Base-by-base conservation (phyloP, 352 stramenopile genomes). In the Phytophthora vignae region DNA sequence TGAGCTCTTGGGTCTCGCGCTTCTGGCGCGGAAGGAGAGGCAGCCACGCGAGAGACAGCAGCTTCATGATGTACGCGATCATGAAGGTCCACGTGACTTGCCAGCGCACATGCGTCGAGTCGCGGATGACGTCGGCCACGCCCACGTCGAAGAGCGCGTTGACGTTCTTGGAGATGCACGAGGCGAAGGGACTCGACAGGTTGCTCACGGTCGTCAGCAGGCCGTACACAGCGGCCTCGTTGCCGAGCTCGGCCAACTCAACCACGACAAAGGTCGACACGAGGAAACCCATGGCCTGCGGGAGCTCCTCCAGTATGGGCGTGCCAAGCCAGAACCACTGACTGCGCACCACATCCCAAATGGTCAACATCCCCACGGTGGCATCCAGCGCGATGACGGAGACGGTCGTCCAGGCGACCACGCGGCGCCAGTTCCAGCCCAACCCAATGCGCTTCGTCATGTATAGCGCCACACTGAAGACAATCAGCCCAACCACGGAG, bases 291-390 rank as follows among this genome's bases (percentile, higher is more conserved):
- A 88, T 67, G 19, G 71, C 79, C 42, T 82, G 63, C 8, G 84
- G 85, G 19, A 92, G 69, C 49, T 88, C 58, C 46, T 83, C 71
- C 2, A 85, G 54, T 8, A 91, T 73, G 0, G 83, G 81, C 11
- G 82, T 74, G 19, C 82, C 83, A 19, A 93, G 55, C 76, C 82
- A 93, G 67, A 93, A 90, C 68, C 72, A 90, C 57, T 88, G 85
- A 59, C 75, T 90, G 9, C 85, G 80, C 55, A 85, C 15, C 14
- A 91, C 73, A 57, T 89, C 67, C 74, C 76, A 93, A 55, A 76
- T 76, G 1, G 77, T 73, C 50, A 85, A 38, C 53, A 83, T 76
- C 19, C 54, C 79, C 19, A 79, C 65, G 17, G 88, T 56, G 0
- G 72, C 64, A 44, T 90, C 82, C n/a, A 90, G 31, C 48, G 42